Evolutionary conservation across 1,284 basidiomycete genomes (phyloP), one percentile per base, ranked within the genome.

Genomic region (Microbotryomycetes sp.): DNA sequence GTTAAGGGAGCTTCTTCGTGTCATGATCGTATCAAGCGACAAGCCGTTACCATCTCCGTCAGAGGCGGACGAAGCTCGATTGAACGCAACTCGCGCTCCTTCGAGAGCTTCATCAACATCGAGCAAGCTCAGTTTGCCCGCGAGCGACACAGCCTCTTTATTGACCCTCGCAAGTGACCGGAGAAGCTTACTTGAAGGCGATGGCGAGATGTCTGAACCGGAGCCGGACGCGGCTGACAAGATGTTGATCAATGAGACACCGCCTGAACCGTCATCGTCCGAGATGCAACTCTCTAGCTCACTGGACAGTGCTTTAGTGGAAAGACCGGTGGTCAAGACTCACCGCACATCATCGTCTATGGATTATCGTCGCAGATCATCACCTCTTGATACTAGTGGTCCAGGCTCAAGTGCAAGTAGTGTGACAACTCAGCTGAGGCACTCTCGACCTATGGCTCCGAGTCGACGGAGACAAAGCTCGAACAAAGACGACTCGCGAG

Each of bases 131-230:
- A n/a, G n/a, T n/a, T n/a, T n/a, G 19, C 36, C 36, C 9, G 9
- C 36, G 19, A 42, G 36, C 19, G 36, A 42, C 36, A 42, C n/a
- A n/a, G n/a, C n/a, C n/a, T n/a, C n/a, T n/a, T n/a, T n/a, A n/a
- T n/a, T n/a, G n/a, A n/a, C n/a, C n/a, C n/a, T n/a, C n/a, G n/a
- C n/a, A n/a, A n/a, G 19, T 42, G 36, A 42, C 36, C 36, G 36
- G 30, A 28, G 26, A n/a, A 28, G 28, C 6, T 46, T 54, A 6
- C 47, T 64, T 14, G 63, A 64, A 52, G 63, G 55, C 1, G 16
- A 49, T 5, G 64, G 67, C 25, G 67, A 68, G 50, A 53, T 68
- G 56, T 65, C 61, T 19, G 36, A 19, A 19, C 36, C 36, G 36
- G 36, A 42, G 12, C 12, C 19, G 19, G 36, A 42, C 19, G 19